Evolutionary conservation across 306 rosid species (phyloP), one percentile per base, ranked within the genome.

Genomic region (Ceratonia siliqua): DNA sequence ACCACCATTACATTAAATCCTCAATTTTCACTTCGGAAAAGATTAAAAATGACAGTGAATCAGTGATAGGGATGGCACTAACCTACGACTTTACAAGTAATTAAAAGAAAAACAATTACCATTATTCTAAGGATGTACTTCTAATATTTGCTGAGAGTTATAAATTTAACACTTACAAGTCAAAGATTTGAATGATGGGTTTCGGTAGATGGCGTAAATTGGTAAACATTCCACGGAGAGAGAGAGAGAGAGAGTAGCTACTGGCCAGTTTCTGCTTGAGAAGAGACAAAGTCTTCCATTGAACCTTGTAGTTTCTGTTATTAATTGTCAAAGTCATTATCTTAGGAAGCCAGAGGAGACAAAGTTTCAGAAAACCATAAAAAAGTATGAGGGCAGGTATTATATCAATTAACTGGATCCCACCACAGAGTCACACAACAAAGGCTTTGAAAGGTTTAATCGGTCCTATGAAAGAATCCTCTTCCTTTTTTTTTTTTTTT

Each of bases 201-300:
- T 61, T 52, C 52, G 63, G 71, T 75, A 22, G 71, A 74, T 74
- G 48, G 75, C 5, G 25, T 63, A n/a, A n/a, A n/a, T n/a, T n/a
- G n/a, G n/a, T n/a, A n/a, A n/a, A n/a, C n/a, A n/a, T n/a, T n/a
- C n/a, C n/a, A n/a, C n/a, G n/a, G n/a, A n/a, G n/a, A n/a, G n/a
- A n/a, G n/a, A n/a, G n/a, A n/a, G n/a, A n/a, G n/a, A n/a, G n/a
- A n/a, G n/a, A n/a, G n/a, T n/a, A n/a, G n/a, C n/a, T n/a, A n/a
- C n/a, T n/a, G n/a, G n/a, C n/a, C n/a, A n/a, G n/a, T n/a, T n/a
- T n/a, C 56, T 75, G 39, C 32, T 45, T 69, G 63, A 77, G 38
- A 65, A 74, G 56, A 62, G 79, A 73, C 68, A 70, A 73, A 83
- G 8, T 49, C 41, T 50, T 66, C 41, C 67, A 62, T 52, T 55